Base-by-base conservation (phyloP, 2,329 filamentous ascomycete species). In the Paracoccidioides lutzii region DNA sequence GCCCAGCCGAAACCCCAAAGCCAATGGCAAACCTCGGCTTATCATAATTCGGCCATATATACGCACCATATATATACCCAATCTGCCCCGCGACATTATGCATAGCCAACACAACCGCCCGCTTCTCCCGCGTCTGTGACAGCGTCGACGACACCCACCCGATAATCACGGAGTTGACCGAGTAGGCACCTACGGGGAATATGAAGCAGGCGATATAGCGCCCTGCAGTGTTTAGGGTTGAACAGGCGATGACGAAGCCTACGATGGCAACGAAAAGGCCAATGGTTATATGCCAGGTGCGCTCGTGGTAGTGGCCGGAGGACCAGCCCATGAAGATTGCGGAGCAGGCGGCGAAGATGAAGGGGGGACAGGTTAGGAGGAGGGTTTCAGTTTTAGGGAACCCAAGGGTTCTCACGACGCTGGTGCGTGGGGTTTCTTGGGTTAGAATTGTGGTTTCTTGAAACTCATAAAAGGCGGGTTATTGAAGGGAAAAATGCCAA, bases 321-420 rank as follows among this genome's bases (percentile, higher is more conserved):
- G 70, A 77, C 73, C 75, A 78, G 1, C 75, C 76, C 8, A 75
- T 73, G 5, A 71, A 59, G 41, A 79, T 74, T 8, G 75, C 75
- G 1, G 72, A 71, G 0, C 68, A 71, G 10, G 75, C 76, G 0
- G 77, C 77, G 38, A 77, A 66, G 42, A 78, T 68, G 62, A 77
- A 80, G 0, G 78, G 78, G 0, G 78, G 78, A 43, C 66, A 69
- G 7, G 76, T 79, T 2, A 80, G 70, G 0, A 77, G 71, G 3
- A 80, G 69, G 0, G 77, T 78, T 40, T 77, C 70, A 1, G 74
- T 78, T 0, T 61, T 68, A 52, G 65, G 69, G 65, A 77, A 78
- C 0, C 74, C 74, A 0, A 79, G 71, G 1, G 73, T 75, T 51
- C 72, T 63, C 38, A 79, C 73, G 0, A 75, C 73, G 56, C 74